Conservation (phyloP, 2,329 filamentous ascomycete species). For the Atkinsonella hypoxylon region DNA sequence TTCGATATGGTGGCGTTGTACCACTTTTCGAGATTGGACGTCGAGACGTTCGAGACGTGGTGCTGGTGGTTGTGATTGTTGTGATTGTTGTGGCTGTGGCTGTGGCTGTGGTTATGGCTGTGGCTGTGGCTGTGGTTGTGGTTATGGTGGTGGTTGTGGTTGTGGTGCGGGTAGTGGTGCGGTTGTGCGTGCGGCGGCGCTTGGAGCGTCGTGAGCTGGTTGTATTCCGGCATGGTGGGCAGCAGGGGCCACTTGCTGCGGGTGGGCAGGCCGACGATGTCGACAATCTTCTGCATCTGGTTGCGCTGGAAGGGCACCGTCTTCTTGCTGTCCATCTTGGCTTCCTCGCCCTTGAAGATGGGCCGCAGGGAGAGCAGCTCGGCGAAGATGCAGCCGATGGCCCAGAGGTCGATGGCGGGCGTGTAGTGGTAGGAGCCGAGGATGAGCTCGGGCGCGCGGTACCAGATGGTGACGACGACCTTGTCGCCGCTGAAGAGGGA, state of each 20-base stretch:
- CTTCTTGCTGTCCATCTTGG: slow-evolving; percentile 98
- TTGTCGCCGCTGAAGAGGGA: slow-evolving; percentile 91
- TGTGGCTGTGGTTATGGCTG: slow-evolving; percentile 22
- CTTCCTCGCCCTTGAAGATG: slow-evolving; percentile 97
- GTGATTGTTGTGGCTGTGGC: slow-evolving; percentile 18
- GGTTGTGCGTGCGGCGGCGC: slow-evolving; percentile 32
- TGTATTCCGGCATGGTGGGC: slow-evolving; percentile 75
- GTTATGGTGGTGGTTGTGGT: slow-evolving; percentile 17
- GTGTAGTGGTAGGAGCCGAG: slow-evolving; percentile 94
- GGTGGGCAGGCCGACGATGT: slow-evolving; percentile 83
- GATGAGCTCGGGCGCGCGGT: slow-evolving; percentile 86
- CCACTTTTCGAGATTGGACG: slow-evolving; percentile 62
- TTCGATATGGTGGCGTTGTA: slow-evolving; percentile 60
- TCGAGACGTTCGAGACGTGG: slow-evolving; percentile 11
- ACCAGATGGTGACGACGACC: slow-evolving; percentile 98
- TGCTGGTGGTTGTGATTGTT: slow-evolving; percentile 18
- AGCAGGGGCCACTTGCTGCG: slow-evolving; percentile 84
- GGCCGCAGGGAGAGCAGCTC: slow-evolving; percentile 81
- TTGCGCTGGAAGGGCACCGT: slow-evolving; percentile 94
- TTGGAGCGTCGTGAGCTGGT: slow-evolving; percentile 50
- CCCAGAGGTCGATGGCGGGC: slow-evolving; percentile 94
- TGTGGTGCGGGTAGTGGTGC: slow-evolving; percentile 17
- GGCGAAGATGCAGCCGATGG: slow-evolving; percentile 94
- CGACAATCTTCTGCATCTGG: slow-evolving; percentile 98
- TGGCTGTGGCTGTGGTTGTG: slow-evolving; percentile 8